These are phyloP conservation scores for Kalmanozyma brasiliensis DNA, from an alignment of 1,284 basidiomycete genomes.

Conservation along the genomic window DNA sequence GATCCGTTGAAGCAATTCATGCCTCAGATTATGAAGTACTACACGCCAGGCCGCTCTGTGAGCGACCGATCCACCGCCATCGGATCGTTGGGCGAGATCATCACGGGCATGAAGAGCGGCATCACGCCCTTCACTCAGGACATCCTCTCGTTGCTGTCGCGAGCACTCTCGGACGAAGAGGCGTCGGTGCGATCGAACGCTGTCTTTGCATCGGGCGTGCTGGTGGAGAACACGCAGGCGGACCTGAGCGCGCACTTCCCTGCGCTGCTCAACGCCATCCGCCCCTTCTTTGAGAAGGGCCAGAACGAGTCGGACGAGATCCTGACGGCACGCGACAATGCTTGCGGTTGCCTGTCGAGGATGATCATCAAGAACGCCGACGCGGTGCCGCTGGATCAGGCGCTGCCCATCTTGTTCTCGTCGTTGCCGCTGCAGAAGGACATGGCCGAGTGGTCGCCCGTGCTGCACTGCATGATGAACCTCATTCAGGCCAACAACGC, in stretches of 20 bases:
- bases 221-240: conserved; percentile 85
- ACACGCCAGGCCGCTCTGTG: conserved; percentile 82
- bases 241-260: conserved; percentile 88
- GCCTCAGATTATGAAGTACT: conserved; percentile 91
- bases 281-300: conserved; percentile 80
- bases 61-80: conserved; percentile 93
- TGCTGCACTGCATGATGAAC: conserved; percentile 89
- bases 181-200: conserved; percentile 95
- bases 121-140: conserved; percentile 84
- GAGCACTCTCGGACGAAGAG: conserved; percentile 83
- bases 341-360: conserved; percentile 88
- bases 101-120: conserved; percentile 86
- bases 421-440: conserved; percentile 89
- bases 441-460: conserved; percentile 75
- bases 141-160: conserved; percentile 64
- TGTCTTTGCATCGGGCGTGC: conserved; percentile 90
- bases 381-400: conserved; percentile 85
- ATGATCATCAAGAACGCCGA: conserved; percentile 84
- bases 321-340: conserved; percentile 93
- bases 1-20: conserved; percentile 85
- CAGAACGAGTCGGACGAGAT: conserved; percentile 74
- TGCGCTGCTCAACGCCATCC: conserved; percentile 81
- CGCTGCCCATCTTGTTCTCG: conserved; percentile 83
- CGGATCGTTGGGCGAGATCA: conserved; percentile 94
- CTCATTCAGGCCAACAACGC: conserved; percentile 81